Percentiles rank a stretch among this genome's conserved stretches.
Conservation (phyloP, 148 eudicot species). For the Arctostaphylos glauca region DNA sequence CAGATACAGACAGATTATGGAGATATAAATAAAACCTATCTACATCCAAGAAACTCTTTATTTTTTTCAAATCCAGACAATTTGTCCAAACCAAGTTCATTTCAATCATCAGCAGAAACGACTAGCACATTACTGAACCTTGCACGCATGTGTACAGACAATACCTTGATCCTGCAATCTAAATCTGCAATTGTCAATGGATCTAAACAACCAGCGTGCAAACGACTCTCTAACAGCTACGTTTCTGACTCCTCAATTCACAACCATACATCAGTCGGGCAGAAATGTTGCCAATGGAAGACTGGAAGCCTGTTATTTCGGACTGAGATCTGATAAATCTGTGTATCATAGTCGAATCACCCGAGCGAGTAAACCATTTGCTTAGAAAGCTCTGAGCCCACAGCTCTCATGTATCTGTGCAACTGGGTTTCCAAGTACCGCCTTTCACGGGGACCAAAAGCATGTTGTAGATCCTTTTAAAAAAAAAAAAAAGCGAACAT, state of each 20-base stretch:
- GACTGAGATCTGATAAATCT: neutral
- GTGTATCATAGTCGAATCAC: slow-evolving; percentile 19
- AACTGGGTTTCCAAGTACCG: slow-evolving; percentile 46
- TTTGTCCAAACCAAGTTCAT: neutral
- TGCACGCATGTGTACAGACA: neutral
- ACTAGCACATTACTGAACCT: neutral
- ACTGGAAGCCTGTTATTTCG: neutral
- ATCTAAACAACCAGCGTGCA: neutral
- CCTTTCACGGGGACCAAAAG: slow-evolving; percentile 36
- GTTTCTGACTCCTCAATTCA: neutral
- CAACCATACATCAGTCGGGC: neutral
- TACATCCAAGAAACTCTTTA: neutral
- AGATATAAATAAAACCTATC: neutral
- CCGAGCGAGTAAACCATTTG: slow-evolving; percentile 63
- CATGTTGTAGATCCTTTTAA: slow-evolving; percentile 59
- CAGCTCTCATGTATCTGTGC: slow-evolving; percentile 52
- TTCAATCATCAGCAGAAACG: neutral
- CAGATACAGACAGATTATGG: neutral
- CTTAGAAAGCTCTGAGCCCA: slow-evolving; percentile 65
- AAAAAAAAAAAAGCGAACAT: slow-evolving; percentile 24
- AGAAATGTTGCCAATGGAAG: neutral
- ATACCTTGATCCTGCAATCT: neutral
- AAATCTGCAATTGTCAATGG: neutral
- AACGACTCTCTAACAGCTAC: neutral
- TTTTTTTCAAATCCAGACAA: neutral